Conservation (phyloP, 1,139 yeast species). For the Kurtzmaniella quercitrusa region DNA sequence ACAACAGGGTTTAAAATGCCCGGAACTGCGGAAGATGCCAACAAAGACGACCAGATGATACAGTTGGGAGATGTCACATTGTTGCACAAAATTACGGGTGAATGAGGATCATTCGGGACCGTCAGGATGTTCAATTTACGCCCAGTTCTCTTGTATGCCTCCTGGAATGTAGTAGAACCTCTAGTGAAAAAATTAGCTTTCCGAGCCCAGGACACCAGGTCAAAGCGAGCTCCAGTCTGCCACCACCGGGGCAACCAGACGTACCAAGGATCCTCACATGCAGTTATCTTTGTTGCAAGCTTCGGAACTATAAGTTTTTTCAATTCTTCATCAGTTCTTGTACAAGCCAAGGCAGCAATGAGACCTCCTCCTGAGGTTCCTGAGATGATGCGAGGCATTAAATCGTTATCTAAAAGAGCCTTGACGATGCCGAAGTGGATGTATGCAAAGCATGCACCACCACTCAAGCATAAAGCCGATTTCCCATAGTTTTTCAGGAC, state of each 20-base stretch:
- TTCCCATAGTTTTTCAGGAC: constrained; percentile 66
- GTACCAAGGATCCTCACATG: constrained; percentile 64
- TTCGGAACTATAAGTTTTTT: constrained; percentile 53
- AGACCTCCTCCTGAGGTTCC: constrained; percentile 85
- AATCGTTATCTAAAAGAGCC: constrained; percentile 63
- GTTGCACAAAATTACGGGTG: constrained; percentile 76
- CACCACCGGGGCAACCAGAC: constrained; percentile 64
- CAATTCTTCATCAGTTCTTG: constrained; percentile 67
- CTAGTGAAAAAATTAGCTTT: constrained; percentile 65
- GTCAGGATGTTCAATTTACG: constrained; percentile 68
- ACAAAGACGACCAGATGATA: constrained; percentile 73
- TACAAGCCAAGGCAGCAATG: constrained; percentile 71
- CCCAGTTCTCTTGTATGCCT: constrained; percentile 66
- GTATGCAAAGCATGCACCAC: constrained; percentile 79
- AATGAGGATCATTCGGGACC: constrained; percentile 78
- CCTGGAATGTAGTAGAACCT: constrained; percentile 71
- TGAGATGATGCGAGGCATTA: constrained; percentile 64
- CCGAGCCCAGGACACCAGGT: constrained; percentile 70
- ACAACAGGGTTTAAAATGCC: constrained; percentile 83
- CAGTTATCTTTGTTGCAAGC: constrained; percentile 62
- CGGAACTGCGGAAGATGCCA: constrained; percentile 81
- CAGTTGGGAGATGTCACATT: constrained; percentile 76
- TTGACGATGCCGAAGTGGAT: constrained; percentile 75
- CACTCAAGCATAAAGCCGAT: constrained; percentile 69
- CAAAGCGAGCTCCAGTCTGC: constrained; percentile 76